Base-by-base conservation (phyloP, 441 rosid species). In the Melastoma candidum region DNA sequence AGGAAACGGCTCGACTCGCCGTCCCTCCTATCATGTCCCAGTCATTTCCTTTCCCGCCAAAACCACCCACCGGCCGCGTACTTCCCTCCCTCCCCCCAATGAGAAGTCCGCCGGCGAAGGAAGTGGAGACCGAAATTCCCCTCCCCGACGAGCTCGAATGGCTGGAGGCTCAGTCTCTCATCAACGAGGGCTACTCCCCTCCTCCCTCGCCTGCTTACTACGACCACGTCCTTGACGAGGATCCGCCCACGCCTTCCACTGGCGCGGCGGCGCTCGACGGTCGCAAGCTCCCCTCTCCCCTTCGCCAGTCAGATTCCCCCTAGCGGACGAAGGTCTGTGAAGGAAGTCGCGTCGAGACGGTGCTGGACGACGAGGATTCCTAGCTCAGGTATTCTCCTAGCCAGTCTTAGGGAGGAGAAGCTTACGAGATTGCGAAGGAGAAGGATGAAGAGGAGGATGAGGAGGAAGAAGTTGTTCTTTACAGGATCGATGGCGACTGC, bases 101-200 rank as follows among this genome's bases (percentile, higher is more conserved):
- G 0, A 5, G 13, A 10, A 9, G 6, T 36, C 54, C 24, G 25
- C 54, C 24, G 54, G 10, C 57, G 22, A 49, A 58, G 78, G 80
- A 76, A 46, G 66, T 79, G 77, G 94, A 88, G 17, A 63, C 71
- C 63, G 83, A 70, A 64, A 80, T 85, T 22, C 97, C 96, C 24
- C 69, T 65, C 1, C 83, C 87, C 2, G 96, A 84, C 56, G 99
- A 94, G 81, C 94, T 94, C 63, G 95, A 94, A 74, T 77, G 83
- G 70, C 90, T 90, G 12, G 99, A 86, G 75, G 81, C 87, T 44
- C 69, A 93, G 67, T 77, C 79, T 43, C 61, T 53, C 59, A 57
- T 59, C 44, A 64, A 70, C 46, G 59, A 48, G 47, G 93, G 80
- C 58, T 75, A 74, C 44, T 64, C 59, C 57, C 36, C 2, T 51